Base-by-base conservation (phyloP, 2,329 filamentous ascomycete genomes). In the Talaromyces sp. region DNA sequence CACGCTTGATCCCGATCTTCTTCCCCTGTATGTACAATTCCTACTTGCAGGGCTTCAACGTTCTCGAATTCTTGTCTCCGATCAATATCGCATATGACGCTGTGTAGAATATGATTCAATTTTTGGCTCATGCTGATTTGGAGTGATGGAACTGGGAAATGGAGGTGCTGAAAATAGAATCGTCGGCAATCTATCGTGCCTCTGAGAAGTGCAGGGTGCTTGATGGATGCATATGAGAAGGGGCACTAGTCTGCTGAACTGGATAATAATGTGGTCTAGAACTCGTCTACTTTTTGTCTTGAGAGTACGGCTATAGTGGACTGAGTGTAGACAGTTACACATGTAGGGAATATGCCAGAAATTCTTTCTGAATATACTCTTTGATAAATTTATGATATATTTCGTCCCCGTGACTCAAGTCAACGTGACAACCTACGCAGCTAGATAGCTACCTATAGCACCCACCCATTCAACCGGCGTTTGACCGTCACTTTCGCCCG, bases 211-310 rank as follows among this genome's bases (percentile, higher is more conserved):
- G 87, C 66, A 79, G 80, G 67, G 67, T 72, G 66, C 71, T 83
- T 63, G 79, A 82, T 28, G 84, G 79, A 82, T 28, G 84, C 81
- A 0, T 81, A 88, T 18, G 74, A 75, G 60, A 79, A 76, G 69
- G 84, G 80, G 1, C 79, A 83, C 69, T 87, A 83, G 77, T 79
- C 76, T 66, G 74, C 72, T 18, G 84, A 88, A 76, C 76, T 75
- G 1, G 84, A 87, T 75, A 82, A 42, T 23, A 42, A 44, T 18
- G 37, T 58, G 23, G 55, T 14, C 3, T 31, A 5, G 7, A 6
- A 42, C 5, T 9, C 14, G 21, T 16, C 25, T 12, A 16, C 16
- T 3, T 56, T 56, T 14, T 4, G 23, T 2, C 40, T 56, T 40
- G 54, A 35, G 9, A 35, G 54, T 56, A 40, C 14, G 6, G 11